These are phyloP conservation scores for Amanita jacksonii DNA, from an alignment of 768 basidiomycete species.

Conservation along the genomic window DNA sequence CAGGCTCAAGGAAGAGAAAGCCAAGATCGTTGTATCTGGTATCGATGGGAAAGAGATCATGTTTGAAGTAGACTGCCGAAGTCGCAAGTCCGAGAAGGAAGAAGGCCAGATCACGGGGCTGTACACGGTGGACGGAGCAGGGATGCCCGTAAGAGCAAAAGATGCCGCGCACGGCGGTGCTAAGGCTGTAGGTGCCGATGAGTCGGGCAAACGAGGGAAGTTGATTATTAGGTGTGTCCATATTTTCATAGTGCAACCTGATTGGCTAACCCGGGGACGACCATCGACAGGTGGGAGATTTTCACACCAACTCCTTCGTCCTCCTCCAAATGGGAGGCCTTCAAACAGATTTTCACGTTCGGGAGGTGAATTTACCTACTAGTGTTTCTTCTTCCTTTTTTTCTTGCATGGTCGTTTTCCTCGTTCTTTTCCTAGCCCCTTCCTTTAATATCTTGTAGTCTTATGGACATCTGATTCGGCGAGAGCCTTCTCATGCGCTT, in stretches of 20 bases:
- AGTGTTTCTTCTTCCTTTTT: background rate
- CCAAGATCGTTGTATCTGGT: constrained; percentile 37
- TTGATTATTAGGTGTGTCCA: constrained; percentile 18
- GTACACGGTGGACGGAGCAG: constrained; percentile 18
- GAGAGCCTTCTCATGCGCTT: no score
- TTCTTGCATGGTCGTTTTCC: no score
- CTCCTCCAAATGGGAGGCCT: constrained; percentile 12
- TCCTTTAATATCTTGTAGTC: no score
- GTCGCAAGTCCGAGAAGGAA: constrained; percentile 30
- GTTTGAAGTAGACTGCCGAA: constrained; percentile 37
- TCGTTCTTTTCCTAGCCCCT: no score
- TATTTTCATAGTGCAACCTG: no score
- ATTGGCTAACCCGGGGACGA: background rate
- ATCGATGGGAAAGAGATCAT: constrained; percentile 41
- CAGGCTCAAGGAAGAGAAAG: constrained; percentile 31
- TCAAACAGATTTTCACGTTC: constrained; percentile 15
- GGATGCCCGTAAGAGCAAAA: constrained; percentile 3
- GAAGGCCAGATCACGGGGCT: constrained; percentile 34
- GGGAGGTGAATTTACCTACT: constrained; percentile 4
- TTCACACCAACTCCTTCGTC: constrained; percentile 15
- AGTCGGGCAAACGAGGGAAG: constrained; percentile 14
- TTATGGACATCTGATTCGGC: no score
- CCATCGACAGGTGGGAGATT: constrained; percentile 20
- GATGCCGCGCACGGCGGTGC: background rate
- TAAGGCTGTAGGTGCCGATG: background rate